Conservation (phyloP, 352 stramenopile genomes). For the Globisporangium carolinianum region DNA sequence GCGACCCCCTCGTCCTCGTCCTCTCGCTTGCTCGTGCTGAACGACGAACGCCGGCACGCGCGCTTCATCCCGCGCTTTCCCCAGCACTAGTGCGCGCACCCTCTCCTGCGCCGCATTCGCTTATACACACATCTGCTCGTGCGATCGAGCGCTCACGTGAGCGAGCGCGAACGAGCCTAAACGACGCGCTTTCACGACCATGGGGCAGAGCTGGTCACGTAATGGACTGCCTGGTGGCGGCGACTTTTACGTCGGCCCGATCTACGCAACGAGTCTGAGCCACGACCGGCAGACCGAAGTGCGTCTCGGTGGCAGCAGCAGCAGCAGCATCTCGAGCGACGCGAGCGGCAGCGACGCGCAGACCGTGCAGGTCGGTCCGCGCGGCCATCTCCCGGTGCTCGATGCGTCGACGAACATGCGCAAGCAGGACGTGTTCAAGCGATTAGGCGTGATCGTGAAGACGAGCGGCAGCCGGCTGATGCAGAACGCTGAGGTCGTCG, state of each 20-base stretch:
- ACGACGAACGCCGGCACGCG: neutral
- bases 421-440: constrained; percentile 73
- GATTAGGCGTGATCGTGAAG: constrained; percentile 74
- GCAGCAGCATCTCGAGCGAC: constrained; percentile 17
- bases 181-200: constrained; percentile 9
- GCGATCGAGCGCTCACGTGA: neutral
- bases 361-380: constrained; percentile 64
- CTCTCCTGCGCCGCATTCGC: too few relatives aligned
- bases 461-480: constrained; percentile 79
- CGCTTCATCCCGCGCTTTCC: neutral
- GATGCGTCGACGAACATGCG: constrained; percentile 40
- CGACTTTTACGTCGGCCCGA: constrained; percentile 77
- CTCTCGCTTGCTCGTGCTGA: too few relatives aligned
- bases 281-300: constrained; percentile 84
- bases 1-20: too few relatives aligned
- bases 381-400: constrained; percentile 60
- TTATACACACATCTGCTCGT: neutral
- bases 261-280: constrained; percentile 80
- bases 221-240: constrained; percentile 52
- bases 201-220: constrained; percentile 58
- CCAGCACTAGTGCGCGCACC: neutral
- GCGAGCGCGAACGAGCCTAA: neutral
- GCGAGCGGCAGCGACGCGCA: constrained; percentile 13
- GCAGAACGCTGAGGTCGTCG: constrained; percentile 77
- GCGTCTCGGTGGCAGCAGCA: constrained; percentile 41